Conservation (phyloP, 371 early-diverging fungal species). For the Mucor mucedo region DNA sequence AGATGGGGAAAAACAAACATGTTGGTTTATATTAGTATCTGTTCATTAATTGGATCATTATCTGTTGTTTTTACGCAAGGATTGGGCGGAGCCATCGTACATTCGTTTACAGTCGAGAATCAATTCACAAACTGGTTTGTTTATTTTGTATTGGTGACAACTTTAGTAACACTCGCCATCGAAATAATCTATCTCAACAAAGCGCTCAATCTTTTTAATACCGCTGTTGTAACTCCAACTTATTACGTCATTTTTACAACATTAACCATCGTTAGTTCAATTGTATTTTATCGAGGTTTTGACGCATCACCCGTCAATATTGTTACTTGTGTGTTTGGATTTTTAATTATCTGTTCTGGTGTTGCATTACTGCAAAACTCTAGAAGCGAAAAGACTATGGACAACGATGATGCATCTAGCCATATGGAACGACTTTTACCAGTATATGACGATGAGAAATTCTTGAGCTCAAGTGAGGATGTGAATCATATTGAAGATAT, state of each 20-base stretch:
- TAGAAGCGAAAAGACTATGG: conserved; percentile 19
- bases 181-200: conserved; percentile 97
- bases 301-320: conserved; percentile 78
- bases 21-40: conserved; percentile 86
- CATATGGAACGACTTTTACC: conserved; percentile 15
- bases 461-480: conserved; percentile 25
- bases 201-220: conserved; percentile 91
- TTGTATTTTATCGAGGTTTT: conserved; percentile 89
- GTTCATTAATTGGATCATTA: conserved; percentile 88
- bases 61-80: conserved; percentile 94
- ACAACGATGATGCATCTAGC: conserved; percentile 31
- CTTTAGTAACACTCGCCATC: conserved; percentile 77
- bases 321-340: conserved; percentile 87
- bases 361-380: conserved; percentile 49
- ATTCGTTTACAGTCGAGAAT: conserved; percentile 83
- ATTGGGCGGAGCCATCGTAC: conserved; percentile 88
- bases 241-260: conserved; percentile 96
- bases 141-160: conserved; percentile 78
- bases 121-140: conserved; percentile 90
- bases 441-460: conserved; percentile 23
- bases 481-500: conserved; percentile 11
- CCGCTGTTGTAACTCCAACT: conserved; percentile 89
- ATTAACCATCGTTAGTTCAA: conserved; percentile 87
- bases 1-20: conserved; percentile 84
- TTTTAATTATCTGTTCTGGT: conserved; percentile 80